A percentile compares a stretch with the other conserved stretches of the same genome.
These are phyloP conservation scores for Schoenoplectus triqueter DNA, from an alignment of 202 grass and related monocot species.

Conservation along the genomic window DNA sequence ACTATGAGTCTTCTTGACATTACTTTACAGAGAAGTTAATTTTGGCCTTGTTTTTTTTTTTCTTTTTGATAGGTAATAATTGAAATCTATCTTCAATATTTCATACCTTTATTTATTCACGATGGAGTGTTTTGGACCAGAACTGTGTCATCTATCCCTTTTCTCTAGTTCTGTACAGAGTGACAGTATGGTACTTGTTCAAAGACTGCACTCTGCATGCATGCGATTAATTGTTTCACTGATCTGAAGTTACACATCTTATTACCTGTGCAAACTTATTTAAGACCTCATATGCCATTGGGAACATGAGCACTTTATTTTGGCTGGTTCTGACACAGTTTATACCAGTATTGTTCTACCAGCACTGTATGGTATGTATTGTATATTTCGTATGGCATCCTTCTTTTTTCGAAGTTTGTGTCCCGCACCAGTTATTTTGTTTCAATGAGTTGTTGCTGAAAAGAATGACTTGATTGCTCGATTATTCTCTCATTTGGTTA, in stretches of 20 bases:
- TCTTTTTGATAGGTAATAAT: slow-evolving; percentile 37
- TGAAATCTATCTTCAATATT: slow-evolving; percentile 19
- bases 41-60: background rate
- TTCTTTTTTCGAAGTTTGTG: background rate
- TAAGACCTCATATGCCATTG: background rate
- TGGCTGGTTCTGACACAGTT: slow-evolving; percentile 17
- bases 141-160: background rate
- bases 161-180: background rate
- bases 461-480: background rate
- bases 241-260: background rate
- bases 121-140: background rate
- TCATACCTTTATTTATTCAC: background rate
- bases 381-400: background rate
- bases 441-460: background rate
- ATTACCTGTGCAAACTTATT: slow-evolving; percentile 1
- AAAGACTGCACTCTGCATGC: background rate
- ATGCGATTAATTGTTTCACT: background rate
- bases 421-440: background rate
- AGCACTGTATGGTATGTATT: background rate
- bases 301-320: background rate
- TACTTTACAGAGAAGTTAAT: slow-evolving; percentile 37
- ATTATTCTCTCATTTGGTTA: background rate
- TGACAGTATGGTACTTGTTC: background rate
- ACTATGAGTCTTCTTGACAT: slow-evolving; percentile 70
- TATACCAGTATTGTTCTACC: background rate